Conservation (phyloP, 345 rosid genomes). For the Gossypium arboreum region DNA sequence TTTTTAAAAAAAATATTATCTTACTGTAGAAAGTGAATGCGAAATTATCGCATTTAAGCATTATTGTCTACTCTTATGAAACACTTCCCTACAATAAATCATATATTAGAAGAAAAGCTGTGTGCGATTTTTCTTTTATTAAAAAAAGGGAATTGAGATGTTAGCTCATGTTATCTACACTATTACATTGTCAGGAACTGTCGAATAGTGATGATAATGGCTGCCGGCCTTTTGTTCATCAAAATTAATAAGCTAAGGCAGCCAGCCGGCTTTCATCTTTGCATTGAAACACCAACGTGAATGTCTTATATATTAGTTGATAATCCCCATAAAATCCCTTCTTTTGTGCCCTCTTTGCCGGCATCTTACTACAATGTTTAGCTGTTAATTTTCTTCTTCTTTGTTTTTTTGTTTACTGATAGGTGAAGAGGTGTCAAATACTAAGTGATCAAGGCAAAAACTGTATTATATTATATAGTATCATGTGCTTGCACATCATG, state of each 20-base stretch:
- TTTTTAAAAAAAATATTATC: neutral
- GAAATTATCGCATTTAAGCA: neutral
- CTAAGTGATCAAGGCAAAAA: conserved; percentile 6
- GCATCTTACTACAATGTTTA: conserved; percentile 25
- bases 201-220: neutral
- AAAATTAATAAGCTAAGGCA: neutral
- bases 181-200: neutral
- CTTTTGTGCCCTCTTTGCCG: conserved; percentile 35
- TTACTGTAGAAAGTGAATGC: neutral
- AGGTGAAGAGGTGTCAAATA: neutral
- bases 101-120: too few relatives aligned
- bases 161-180: neutral
- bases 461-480: neutral
- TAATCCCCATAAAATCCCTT: conserved; percentile 11
- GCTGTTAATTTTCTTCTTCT: conserved; percentile 24
- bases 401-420: neutral
- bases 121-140: neutral
- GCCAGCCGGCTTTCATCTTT: neutral
- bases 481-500: conserved; percentile 30
- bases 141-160: neutral
- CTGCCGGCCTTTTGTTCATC: neutral
- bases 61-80: too few relatives aligned
- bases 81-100: too few relatives aligned
- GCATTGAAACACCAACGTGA: conserved; percentile 5
- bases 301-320: neutral